Base-by-base conservation (phyloP, 306 rosid genomes). In the Vicia faba region DNA sequence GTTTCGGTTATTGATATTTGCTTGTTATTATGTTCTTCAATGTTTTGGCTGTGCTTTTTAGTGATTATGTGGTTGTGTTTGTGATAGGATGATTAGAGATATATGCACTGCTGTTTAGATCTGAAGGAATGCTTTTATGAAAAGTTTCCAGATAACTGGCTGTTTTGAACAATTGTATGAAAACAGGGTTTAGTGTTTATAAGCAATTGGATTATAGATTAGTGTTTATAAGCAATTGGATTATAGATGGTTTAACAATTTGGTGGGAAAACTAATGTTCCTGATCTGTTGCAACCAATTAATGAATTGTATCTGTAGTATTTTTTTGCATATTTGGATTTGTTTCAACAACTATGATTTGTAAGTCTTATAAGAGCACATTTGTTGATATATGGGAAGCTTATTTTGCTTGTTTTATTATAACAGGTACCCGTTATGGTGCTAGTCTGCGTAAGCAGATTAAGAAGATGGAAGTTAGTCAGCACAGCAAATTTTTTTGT, bases 391-490 rank as follows among this genome's bases (percentile, higher is more conserved):
- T 19, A 62, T 58, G 50, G 57, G 29, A 25, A 41, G 5, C 44
- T 48, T 48, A 13, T 6, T 28, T 56, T 46, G 8, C 11, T 20
- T 46, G 29, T 31, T 72, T 72, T 51, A 40, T 68, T 51, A 3
- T 69, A 31, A 13, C 59, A 91, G 97, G 93, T 61, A 91, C 97
- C 79, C 84, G 96, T 0, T 91, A 91, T 40, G 97, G 97, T 50
- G 97, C 96, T 12, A 86, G 91, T 91, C 77, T 88, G 80, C 83
- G 96, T 1, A 91, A 91, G 86, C 97, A 88, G 89, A 91, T 91
- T 54, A 91, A 91, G 81, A 91, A 91, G 77, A 91, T 91, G 96
- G 97, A 91, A 77, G 95, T 91, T 7, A 91, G 96, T 75, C 96
- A 91, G 53, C 95, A 91, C 76, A 91, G 93, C 83, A 88, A 85